These are phyloP conservation scores for Arabis alpina DNA, from an alignment of 345 rosid species.

Conservation along the genomic window DNA sequence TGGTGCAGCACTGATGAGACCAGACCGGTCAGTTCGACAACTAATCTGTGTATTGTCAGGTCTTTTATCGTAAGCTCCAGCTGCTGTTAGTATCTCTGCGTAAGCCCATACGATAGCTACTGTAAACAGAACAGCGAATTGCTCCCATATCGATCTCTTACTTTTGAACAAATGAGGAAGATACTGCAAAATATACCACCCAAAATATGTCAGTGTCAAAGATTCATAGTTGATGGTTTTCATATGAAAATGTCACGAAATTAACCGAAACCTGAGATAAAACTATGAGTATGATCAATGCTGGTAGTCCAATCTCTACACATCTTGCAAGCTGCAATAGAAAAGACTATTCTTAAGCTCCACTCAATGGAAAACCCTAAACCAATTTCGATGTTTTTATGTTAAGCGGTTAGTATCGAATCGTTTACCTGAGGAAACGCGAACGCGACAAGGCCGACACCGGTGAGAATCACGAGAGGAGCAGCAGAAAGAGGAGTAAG, in stretches of 20 bases:
- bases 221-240: neutral
- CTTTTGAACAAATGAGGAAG: slow-evolving; percentile 62
- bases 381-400: neutral
- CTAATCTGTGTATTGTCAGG: slow-evolving; percentile 68
- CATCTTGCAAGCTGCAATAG: slow-evolving; percentile 71
- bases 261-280: slow-evolving; percentile 67
- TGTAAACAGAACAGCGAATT: slow-evolving; percentile 66
- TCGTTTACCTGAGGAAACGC: slow-evolving; percentile 78
- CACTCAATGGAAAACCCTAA: neutral
- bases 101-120: slow-evolving; percentile 66
- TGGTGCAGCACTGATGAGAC: slow-evolving; percentile 75
- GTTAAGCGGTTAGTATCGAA: neutral
- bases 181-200: slow-evolving; percentile 51
- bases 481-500: slow-evolving; percentile 78
- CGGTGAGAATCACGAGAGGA: slow-evolving; percentile 87
- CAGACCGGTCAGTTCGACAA: slow-evolving; percentile 86
- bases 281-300: slow-evolving; percentile 63
- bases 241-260: neutral
- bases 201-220: slow-evolving; percentile 19
- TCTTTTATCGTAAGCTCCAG: slow-evolving; percentile 72
- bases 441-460: slow-evolving; percentile 67
- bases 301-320: slow-evolving; percentile 83
- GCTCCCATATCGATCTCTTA: slow-evolving; percentile 47
- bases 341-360: neutral
- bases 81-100: slow-evolving; percentile 80